phyloP scores from a whole-genome alignment of 2,329 filamentous ascomycete genomes.

The Ophioceras dolichostomum region DNA sequence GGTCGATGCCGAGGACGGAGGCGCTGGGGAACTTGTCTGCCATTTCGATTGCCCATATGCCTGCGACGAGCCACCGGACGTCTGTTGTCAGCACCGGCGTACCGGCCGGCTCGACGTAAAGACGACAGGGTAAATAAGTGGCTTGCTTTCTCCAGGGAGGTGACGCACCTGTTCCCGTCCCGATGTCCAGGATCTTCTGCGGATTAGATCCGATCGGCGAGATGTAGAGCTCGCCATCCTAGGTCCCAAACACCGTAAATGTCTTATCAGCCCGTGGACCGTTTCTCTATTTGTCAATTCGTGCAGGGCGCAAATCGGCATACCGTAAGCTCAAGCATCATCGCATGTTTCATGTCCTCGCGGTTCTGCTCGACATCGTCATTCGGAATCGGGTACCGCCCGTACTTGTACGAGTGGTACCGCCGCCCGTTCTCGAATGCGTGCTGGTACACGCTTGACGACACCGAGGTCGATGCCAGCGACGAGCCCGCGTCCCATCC shows the following conservation, averaged over 20 bases:
- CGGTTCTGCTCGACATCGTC: conserved; percentile 17
- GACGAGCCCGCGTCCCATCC: conserved; percentile 8
- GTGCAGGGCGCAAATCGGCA: conserved; percentile 8
- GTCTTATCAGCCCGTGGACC: too few species aligned
- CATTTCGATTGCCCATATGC: conserved; percentile 4
- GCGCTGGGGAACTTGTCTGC: conserved; percentile 5
- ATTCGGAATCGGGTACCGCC: conserved; percentile 13
- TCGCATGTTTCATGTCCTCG: conserved; percentile 17
- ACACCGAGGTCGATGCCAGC: conserved; percentile 1
- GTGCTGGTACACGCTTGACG: conserved; percentile 7
- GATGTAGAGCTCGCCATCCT: conserved; percentile 7
- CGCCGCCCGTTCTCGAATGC: conserved; percentile 7
- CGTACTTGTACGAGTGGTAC: conserved; percentile 15
- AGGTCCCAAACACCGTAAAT: not conserved
- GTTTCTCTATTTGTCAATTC: not conserved
- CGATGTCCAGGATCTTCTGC: conserved; percentile 12
- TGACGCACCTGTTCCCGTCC: conserved; percentile 8
- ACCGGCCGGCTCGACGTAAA: too few species aligned
- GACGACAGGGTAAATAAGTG: too few species aligned
- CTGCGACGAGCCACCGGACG: too few species aligned
- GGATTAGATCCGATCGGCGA: conserved; percentile 10
- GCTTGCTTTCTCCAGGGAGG: too few species aligned
- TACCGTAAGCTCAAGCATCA: conserved; percentile 17
- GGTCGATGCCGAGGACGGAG: conserved; percentile 19
- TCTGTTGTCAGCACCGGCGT: too few species aligned